These are phyloP conservation scores for Neostapfia colusana DNA, from an alignment of 176 grass and related monocot genomes.

Conservation along the genomic window DNA sequence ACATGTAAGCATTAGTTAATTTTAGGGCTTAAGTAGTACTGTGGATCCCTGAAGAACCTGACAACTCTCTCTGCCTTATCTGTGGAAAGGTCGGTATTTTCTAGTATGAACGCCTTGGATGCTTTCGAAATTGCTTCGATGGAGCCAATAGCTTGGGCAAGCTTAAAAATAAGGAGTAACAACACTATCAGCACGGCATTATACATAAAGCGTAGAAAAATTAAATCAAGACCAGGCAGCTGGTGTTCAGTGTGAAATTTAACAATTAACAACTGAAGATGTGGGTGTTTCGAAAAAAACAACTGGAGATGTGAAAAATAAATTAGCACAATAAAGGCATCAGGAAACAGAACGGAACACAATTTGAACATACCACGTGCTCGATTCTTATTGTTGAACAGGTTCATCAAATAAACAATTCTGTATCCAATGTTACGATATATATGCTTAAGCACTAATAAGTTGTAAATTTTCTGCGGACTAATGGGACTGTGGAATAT, in stretches of 20 bases:
- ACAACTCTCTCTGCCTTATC: slow-evolving; percentile 74
- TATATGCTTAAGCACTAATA: not conserved
- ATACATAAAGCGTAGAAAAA: not conserved
- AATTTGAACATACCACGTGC: not conserved
- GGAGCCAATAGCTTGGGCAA: slow-evolving; percentile 77
- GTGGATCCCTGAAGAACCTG: slow-evolving; percentile 86
- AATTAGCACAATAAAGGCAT: not conserved
- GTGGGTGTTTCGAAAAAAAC: no score
- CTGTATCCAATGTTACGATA: not conserved
- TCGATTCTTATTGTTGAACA: slow-evolving; percentile 15
- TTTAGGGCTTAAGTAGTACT: slow-evolving; percentile 76
- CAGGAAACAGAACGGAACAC: not conserved
- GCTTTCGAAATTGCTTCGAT: slow-evolving; percentile 82
- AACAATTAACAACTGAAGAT: not conserved
- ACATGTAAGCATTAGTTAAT: slow-evolving; percentile 52
- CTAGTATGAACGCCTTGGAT: slow-evolving; percentile 64
- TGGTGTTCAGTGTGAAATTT: not conserved
- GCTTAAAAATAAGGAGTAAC: slow-evolving; percentile 45
- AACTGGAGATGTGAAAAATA: not conserved
- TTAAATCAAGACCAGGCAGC: not conserved
- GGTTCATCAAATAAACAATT: not conserved
- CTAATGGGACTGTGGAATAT: not conserved
- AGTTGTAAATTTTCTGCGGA: not conserved
- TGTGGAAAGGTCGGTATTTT: slow-evolving; percentile 84
- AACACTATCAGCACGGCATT: slow-evolving; percentile 3